A percentile compares a stretch with the other conserved stretches of the same genome.
Conservation (phyloP, 2,329 filamentous ascomycete species). For the Dothideomycetes sp. region DNA sequence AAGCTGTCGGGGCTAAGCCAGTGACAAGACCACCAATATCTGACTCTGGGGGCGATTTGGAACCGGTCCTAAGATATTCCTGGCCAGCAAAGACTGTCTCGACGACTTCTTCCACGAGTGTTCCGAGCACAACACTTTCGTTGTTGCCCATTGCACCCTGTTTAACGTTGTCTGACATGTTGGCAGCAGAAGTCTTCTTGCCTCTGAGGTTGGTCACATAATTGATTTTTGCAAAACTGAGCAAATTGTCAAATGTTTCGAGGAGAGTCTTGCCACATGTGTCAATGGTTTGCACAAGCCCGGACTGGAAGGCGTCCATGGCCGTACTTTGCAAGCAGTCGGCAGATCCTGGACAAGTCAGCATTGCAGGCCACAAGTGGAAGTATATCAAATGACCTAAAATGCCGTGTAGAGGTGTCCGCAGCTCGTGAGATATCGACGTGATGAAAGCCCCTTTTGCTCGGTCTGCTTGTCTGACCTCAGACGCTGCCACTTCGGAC, state of each 20-base stretch:
- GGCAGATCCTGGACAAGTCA: conserved; percentile 15
- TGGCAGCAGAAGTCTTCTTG: conserved; percentile 1
- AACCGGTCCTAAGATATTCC: conserved; percentile 7
- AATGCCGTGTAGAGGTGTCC: neutral
- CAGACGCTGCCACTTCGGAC: conserved; percentile 26
- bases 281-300: conserved; percentile 31
- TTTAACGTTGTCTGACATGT: neutral
- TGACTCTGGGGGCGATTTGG: neutral
- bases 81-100: conserved; percentile 32
- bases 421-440: conserved; percentile 5
- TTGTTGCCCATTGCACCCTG: neutral
- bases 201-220: conserved; percentile 11
- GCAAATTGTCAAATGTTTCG: conserved; percentile 22
- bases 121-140: conserved; percentile 20
- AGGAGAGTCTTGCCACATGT: conserved; percentile 26
- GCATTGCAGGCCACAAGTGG: neutral
- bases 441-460: conserved; percentile 18
- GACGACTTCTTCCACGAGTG: conserved; percentile 42
- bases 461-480: conserved; percentile 29
- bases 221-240: conserved; percentile 32
- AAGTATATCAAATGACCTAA: neutral
- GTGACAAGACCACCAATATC: neutral
- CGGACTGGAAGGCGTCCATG: conserved; percentile 28
- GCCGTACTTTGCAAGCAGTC: conserved; percentile 36
- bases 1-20: no score